phyloP scores from a whole-genome alignment of 352 stramenopile genomes.

The Phytopythium vexans region DNA sequence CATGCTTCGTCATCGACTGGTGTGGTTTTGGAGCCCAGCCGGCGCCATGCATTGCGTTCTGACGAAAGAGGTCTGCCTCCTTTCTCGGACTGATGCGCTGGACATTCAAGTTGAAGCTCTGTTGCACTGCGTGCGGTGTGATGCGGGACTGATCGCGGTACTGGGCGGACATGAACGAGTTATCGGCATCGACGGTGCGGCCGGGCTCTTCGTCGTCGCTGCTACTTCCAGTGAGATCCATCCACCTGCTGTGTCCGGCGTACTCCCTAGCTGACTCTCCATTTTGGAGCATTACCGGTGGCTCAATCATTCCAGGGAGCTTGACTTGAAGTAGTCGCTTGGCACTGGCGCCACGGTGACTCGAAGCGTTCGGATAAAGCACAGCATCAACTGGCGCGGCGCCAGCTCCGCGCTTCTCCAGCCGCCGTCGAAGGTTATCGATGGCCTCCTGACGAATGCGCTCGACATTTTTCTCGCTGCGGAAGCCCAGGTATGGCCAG shows the following conservation, averaged over 20 bases:
- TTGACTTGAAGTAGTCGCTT: slow-evolving; percentile 74
- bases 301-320: slow-evolving; percentile 18
- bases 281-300: too few species aligned
- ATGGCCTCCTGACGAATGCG: slow-evolving; percentile 74
- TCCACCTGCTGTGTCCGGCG: too few species aligned
- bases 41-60: too few species aligned
- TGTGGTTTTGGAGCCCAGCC: too few species aligned
- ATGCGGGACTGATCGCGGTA: slow-evolving; percentile 16
- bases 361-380: slow-evolving; percentile 39
- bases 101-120: slow-evolving; percentile 52
- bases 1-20: too few species aligned
- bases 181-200: background rate
- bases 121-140: slow-evolving; percentile 33
- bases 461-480: slow-evolving; percentile 78
- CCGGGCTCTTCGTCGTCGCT: slow-evolving; percentile 24
- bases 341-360: slow-evolving; percentile 60
- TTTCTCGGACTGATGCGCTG: slow-evolving; percentile 41
- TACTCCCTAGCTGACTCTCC: too few species aligned
- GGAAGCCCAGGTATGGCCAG: slow-evolving; percentile 79
- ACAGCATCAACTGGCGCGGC: slow-evolving; percentile 28
- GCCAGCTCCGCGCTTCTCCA: slow-evolving; percentile 46
- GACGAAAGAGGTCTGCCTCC: background rate
- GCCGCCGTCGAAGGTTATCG: slow-evolving; percentile 69
- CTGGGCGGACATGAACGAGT: background rate
- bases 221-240: slow-evolving; percentile 4